Evolutionary conservation across 257 asterid genomes (phyloP).

Genomic region (Ocimum tenuiflorum): DNA sequence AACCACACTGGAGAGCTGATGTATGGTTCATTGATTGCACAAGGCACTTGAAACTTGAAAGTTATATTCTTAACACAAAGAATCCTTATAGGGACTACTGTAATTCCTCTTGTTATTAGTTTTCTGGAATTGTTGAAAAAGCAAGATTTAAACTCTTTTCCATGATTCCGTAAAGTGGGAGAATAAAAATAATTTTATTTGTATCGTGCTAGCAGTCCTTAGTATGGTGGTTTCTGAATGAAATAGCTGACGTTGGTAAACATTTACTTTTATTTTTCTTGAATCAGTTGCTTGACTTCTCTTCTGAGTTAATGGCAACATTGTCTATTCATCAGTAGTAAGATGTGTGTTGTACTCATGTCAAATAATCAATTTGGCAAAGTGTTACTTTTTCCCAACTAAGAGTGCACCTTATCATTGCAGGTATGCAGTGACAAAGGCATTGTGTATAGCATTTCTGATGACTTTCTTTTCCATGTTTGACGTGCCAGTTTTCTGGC

Average conservation of each 20-base stretch:
- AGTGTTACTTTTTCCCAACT: background rate
- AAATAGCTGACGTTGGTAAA: background rate
- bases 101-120: background rate
- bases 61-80: background rate
- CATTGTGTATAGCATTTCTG: constrained; percentile 64
- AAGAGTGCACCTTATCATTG: background rate
- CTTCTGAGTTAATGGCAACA: background rate
- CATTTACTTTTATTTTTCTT: background rate
- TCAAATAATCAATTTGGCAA: background rate
- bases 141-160: background rate
- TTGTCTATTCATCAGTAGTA: background rate
- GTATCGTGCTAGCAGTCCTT: background rate
- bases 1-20: too few species aligned
- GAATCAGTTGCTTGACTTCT: background rate
- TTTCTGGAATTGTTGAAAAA: background rate
- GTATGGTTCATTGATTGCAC: background rate
- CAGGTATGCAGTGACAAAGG: constrained; percentile 94
- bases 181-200: background rate
- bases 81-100: background rate
- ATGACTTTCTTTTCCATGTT: constrained; percentile 85
- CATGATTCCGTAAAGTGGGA: background rate
- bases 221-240: background rate
- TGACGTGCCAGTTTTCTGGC: constrained; percentile 97
- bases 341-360: background rate
- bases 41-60: background rate